Evolutionary conservation across 2,329 filamentous ascomycete species (phyloP).

Genomic region (Akanthomyces uredinophilus): DNA sequence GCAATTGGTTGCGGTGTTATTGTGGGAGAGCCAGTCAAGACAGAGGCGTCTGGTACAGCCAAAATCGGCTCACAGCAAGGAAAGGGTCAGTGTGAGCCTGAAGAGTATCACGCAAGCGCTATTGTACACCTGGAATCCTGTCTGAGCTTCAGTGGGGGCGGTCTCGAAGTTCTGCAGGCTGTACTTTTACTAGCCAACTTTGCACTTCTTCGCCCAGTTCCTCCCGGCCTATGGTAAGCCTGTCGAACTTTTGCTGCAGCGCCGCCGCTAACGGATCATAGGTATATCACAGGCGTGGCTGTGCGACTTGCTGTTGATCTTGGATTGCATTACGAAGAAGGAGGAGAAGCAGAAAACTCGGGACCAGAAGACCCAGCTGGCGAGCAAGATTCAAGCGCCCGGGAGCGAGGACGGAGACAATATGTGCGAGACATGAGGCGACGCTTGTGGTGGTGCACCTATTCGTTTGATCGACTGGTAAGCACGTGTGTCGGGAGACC

Average conservation of each 20-base stretch:
- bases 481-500: conserved; percentile 90
- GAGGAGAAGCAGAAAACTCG: conserved; percentile 57
- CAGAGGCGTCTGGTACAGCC: conserved; percentile 35
- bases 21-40: conserved; percentile 57
- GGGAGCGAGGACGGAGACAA: conserved; percentile 63
- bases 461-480: conserved; percentile 90
- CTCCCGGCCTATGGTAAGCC: conserved; percentile 76
- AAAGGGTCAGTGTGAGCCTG: conserved; percentile 49
- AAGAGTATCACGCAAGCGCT: conserved; percentile 93
- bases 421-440: conserved; percentile 83
- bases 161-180: conserved; percentile 88
- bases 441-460: conserved; percentile 94
- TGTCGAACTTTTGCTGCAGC: not conserved
- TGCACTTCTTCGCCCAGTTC: conserved; percentile 83
- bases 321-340: conserved; percentile 89
- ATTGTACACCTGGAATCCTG: conserved; percentile 89
- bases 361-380: conserved; percentile 19
- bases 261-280: conserved; percentile 19
- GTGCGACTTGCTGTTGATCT: conserved; percentile 86
- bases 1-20: conserved; percentile 94
- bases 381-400: conserved; percentile 26
- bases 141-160: conserved; percentile 78
- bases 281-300: conserved; percentile 91
- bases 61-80: conserved; percentile 24
- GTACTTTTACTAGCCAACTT: conserved; percentile 87